Percentiles rank a stretch among this genome's conserved stretches.
Evolutionary conservation across 2,329 filamentous ascomycete genomes (phyloP).

Genomic region (Penicillium sp.): DNA sequence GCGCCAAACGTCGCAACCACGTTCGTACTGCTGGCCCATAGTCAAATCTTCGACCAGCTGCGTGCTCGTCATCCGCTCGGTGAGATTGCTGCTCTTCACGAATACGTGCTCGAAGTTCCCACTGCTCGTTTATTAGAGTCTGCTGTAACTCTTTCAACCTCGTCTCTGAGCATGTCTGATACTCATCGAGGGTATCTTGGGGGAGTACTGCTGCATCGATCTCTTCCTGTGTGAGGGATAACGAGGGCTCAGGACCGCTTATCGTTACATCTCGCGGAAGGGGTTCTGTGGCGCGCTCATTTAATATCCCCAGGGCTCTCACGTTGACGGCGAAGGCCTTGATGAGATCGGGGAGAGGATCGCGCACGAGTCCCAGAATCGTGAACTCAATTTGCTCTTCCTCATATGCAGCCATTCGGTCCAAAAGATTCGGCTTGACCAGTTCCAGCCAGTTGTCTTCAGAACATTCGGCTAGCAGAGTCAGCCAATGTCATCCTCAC

Average conservation of each 20-base stretch:
- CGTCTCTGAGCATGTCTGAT: slow-evolving; percentile 24
- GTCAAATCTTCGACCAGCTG: slow-evolving; percentile 52
- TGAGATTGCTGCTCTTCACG: slow-evolving; percentile 41
- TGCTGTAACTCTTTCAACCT: slow-evolving; percentile 33
- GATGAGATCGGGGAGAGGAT: slow-evolving; percentile 54
- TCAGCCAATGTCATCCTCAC: slow-evolving; percentile 10
- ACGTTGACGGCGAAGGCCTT: slow-evolving; percentile 46
- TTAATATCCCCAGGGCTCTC: slow-evolving; percentile 41
- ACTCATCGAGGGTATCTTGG: slow-evolving; percentile 20
- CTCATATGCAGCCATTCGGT: slow-evolving; percentile 64
- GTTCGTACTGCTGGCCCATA: slow-evolving; percentile 65
- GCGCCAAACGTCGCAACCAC: slow-evolving; percentile 67
- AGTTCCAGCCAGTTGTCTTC: slow-evolving; percentile 63
- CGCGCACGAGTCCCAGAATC: slow-evolving; percentile 69
- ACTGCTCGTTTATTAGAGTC: slow-evolving; percentile 32
- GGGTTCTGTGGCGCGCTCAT: slow-evolving; percentile 26
- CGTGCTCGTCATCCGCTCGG: slow-evolving; percentile 41
- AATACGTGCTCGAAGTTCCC: slow-evolving; percentile 34
- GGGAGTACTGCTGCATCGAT: slow-evolving; percentile 36
- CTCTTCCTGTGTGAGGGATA: slow-evolving; percentile 30
- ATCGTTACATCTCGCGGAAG: slow-evolving; percentile 22
- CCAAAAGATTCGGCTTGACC: slow-evolving; percentile 61
- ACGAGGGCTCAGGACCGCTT: slow-evolving; percentile 37
- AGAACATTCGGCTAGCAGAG: slow-evolving; percentile 38
- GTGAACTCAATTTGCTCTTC: slow-evolving; percentile 69